Evolutionary conservation across 1,284 basidiomycete genomes (phyloP), one percentile per base, ranked within the genome.

Genomic region (Bondarzewia mesenterica): DNA sequence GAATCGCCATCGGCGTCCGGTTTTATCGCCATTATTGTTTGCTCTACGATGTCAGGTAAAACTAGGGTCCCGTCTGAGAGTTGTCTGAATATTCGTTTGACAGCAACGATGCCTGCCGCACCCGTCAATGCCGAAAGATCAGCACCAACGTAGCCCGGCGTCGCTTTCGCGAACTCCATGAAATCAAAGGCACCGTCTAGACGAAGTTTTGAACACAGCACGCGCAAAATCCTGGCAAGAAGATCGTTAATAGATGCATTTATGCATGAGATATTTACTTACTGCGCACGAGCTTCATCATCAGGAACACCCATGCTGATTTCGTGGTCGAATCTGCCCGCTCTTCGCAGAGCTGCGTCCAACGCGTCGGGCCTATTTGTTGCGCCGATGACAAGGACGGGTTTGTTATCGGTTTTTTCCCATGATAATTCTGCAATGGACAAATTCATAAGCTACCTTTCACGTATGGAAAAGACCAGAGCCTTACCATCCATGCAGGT

Each of bases 231-330:
- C 62, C 93, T 88, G 61, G 46, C 41, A 21, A 35, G 20, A 23
- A n/a, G 42, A 50, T 4, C 29, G 6, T n/a, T 26, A 23, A 23
- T 7, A n/a, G 41, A 25, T 3, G 2, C 1, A 42, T 10, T n/a
- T 3, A 42, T 51, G 8, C 2, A 47, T 4, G 40, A 10, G 29
- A 36, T n/a, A n/a, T n/a, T n/a, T n/a, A 69, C 83, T 59, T 51
- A 95, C 92, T 94, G 89, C 59, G 90, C 88, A 48, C 93, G 75
- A 0, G 85, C 91, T 52, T 82, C 82, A 56, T 97, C 89, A 57
- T 95, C 92, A 1, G 95, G 95, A 3, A 98, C 94, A 21, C 92
- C 90, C 87, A 98, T 93, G 47, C 89, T 88, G 49, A 99, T 98
- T 66, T 99, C 95, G 58, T 96, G 92, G 62, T 98, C 95, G 58